Evolutionary conservation across 345 rosid genomes (phyloP), one percentile per base, ranked within the genome.

Genomic region (Isatis tinctoria): DNA sequence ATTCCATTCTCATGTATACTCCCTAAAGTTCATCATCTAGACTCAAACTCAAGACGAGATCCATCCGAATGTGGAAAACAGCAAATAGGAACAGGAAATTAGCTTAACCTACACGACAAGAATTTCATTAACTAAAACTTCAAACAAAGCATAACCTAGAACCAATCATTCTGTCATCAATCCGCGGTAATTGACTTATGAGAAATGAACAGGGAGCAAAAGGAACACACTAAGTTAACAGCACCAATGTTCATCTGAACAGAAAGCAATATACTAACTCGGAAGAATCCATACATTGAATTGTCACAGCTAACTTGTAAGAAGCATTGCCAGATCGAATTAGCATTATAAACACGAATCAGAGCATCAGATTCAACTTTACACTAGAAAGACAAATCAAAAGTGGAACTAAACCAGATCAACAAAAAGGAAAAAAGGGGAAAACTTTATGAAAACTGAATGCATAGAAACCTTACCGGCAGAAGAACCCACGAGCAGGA

Each of bases 401-500:
- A 22, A 41, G 8, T 36, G 24, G 10, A 48, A 65, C 41, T 17
- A 65, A 48, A 12, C 18, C 48, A 67, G 35, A 68, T 68, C 51
- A 67, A 14, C 45, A 59, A 64, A 30, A 64, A 32, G 16, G 0
- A 40, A 51, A 59, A 41, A 47, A 2, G 24, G 37, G n/a, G 16
- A 3, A 45, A 45, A 3, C 2, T 41, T 41, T 0, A 1, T 22
- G 1, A 37, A 16, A 7, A 10, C 28, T 2, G 48, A 62, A 43
- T 30, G 48, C 11, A 26, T 5, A 73, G 40, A 67, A 32, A 35
- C 49, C 30, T 36, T 76, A 92, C 98, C 96, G 48, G 98, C 96
- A 62, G 96, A 96, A 78, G 97, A 92, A 74, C 98, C 97, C 47
- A 90, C 89, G 67, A 96, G 81, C 76, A 96, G 62, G 71, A 96